Base-by-base conservation (phyloP, 2,329 filamentous ascomycete species). In the Cercospora sesami region DNA sequence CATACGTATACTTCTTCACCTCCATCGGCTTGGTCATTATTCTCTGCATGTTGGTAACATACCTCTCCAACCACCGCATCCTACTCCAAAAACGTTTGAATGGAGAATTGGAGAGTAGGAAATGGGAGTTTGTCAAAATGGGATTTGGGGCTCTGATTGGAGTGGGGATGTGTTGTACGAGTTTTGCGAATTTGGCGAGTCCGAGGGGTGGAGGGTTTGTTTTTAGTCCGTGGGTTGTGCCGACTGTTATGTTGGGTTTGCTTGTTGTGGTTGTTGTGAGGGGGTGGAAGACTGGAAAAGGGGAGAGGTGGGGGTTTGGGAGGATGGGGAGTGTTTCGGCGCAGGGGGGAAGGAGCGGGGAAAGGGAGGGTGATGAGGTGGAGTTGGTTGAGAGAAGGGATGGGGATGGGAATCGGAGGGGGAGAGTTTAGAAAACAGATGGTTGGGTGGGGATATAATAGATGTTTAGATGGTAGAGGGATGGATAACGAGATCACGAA, bases 1-100 rank as follows among this genome's bases (percentile, higher is more conserved):
- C 79, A 2, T 72, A 73, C 48, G 57, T 70, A 1, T 77, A 75
- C 61, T 73, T 77, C 28, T 77, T 75, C 65, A 68, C 77, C 18
- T 63, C 75, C 18, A 72, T 76, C 65, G 75, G 74, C 3, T 71
- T 73, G 2, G 72, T 76, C 1, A 51, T 75, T 1, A 71, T 79
- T 23, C 71, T 77, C 6, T 75, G 73, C 66, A 71, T 78, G 39
- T 73, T 75, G 1, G 68, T 79, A 6, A 73, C 75, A 6, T 58
- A 63, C 1, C 30, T 75, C 59, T 69, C 65, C 21, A 69, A 73
- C 23, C 62, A 33, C 18, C n/a, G 53, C 1, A 1, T 58, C 26
- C 6, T 58, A 16, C 3, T n/a, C 1, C 31, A 33, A 30, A 64
- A 26, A 28, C 62, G 48, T n/a, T 10, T 18, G 21, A 39, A 21